Evolutionary conservation across 1,284 basidiomycete genomes (phyloP).

Genomic region (Laetiporus sulphureus): DNA sequence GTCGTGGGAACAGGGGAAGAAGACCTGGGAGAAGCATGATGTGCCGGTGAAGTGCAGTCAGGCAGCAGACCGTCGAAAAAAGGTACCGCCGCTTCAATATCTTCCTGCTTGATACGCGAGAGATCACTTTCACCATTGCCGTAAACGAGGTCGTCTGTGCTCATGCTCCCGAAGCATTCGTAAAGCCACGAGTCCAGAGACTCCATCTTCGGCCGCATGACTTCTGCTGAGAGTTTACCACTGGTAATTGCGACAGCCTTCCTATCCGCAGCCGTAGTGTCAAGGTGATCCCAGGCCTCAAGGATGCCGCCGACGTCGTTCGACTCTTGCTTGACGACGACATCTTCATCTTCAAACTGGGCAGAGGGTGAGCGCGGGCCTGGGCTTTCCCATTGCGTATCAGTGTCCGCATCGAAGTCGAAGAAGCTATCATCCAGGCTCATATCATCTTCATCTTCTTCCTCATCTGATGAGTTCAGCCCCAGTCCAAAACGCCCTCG

Average conservation of each 20-base stretch:
- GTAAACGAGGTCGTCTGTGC: constrained; percentile 21
- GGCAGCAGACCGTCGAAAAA: constrained; percentile 16
- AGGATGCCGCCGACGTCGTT: constrained; percentile 53
- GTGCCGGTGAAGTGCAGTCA: constrained; percentile 6
- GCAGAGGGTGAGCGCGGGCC: constrained; percentile 52
- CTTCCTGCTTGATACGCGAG: constrained; percentile 28
- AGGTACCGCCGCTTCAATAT: constrained; percentile 17
- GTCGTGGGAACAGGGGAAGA: constrained; percentile 13
- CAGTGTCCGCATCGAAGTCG: constrained; percentile 35
- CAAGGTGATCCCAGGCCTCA: constrained; percentile 58
- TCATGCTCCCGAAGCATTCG: constrained; percentile 9
- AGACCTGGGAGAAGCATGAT: constrained; percentile 12
- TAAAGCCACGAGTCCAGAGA: constrained; percentile 43
- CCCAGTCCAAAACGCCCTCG: constrained; percentile 25
- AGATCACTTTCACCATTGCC: constrained; percentile 16
- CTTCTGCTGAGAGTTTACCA: constrained; percentile 12
- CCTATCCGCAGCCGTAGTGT: constrained; percentile 32
- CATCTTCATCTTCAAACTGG: constrained; percentile 25
- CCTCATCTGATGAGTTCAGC: constrained; percentile 10
- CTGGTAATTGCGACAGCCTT: constrained; percentile 32
- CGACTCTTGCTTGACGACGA: constrained; percentile 52
- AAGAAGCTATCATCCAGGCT: constrained; percentile 26
- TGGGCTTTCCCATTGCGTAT: constrained; percentile 51
- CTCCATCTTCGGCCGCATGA: constrained; percentile 36
- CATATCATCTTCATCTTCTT: constrained; percentile 22